Percentiles rank a stretch among this genome's conserved stretches.
These are phyloP conservation scores for Peronosclerospora sorghi DNA, from an alignment of 352 stramenopile genomes.

Conservation along the genomic window DNA sequence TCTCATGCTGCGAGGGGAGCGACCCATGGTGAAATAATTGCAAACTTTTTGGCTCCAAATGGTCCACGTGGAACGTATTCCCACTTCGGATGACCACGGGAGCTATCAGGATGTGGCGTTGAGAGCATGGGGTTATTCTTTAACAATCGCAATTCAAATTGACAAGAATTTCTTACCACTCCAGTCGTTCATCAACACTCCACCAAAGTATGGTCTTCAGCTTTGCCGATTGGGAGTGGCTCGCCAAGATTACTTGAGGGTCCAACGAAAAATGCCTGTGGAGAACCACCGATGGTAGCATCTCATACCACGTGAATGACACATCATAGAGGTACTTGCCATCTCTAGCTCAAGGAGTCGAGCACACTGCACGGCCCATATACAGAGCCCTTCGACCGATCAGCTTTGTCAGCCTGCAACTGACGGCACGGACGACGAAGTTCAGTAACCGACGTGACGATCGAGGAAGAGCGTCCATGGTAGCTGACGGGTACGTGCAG, in stretches of 20 bases:
- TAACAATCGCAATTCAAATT: no score
- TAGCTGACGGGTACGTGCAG: slow-evolving; percentile 96
- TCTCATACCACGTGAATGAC: background rate
- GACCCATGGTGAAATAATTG: no score
- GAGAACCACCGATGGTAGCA: background rate
- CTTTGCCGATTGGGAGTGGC: slow-evolving; percentile 33
- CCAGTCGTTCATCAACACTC: no score
- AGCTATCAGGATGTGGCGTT: no score
- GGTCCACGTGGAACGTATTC: no score
- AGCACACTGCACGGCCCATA: slow-evolving; percentile 86
- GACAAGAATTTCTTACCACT: no score
- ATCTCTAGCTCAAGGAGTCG: slow-evolving; percentile 97
- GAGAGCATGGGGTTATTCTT: no score
- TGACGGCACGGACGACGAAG: slow-evolving; percentile 86
- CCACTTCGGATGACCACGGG: no score
- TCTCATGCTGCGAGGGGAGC: no score
- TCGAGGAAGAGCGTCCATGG: slow-evolving; percentile 89
- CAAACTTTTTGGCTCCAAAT: no score
- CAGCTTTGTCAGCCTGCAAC: slow-evolving; percentile 82
- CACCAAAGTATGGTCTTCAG: no score
- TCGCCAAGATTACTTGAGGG: slow-evolving; percentile 80
- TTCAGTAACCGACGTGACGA: slow-evolving; percentile 80
- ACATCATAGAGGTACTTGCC: slow-evolving; percentile 8
- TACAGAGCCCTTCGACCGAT: slow-evolving; percentile 86
- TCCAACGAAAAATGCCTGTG: slow-evolving; percentile 89